Evolutionary conservation across 2,329 filamentous ascomycete species (phyloP).

Genomic region (Nemania abortiva): DNA sequence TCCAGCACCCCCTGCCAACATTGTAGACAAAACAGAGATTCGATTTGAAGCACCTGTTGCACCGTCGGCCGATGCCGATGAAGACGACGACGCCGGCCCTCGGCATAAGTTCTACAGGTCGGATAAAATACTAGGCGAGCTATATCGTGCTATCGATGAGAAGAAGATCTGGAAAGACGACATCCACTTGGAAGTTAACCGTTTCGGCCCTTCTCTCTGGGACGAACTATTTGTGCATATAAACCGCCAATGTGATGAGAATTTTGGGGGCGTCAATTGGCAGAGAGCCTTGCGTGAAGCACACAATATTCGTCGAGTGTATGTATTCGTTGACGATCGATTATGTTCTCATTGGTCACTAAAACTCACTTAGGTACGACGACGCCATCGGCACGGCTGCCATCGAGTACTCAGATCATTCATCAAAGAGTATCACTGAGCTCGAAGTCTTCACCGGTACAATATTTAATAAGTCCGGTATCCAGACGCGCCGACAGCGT

Average conservation of each 20-base stretch:
- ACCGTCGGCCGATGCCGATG: conserved; percentile 56
- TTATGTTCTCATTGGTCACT: neutral
- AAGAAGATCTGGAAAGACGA: conserved; percentile 70
- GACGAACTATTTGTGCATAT: conserved; percentile 54
- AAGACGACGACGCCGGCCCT: conserved; percentile 60
- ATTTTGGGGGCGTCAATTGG: conserved; percentile 54
- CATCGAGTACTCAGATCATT: conserved; percentile 60
- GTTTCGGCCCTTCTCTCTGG: conserved; percentile 57
- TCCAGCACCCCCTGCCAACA: conserved; percentile 58
- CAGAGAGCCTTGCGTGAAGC: conserved; percentile 54
- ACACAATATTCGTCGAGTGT: conserved; percentile 61
- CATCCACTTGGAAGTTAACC: conserved; percentile 52
- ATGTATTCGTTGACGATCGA: conserved; percentile 38
- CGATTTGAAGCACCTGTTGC: conserved; percentile 52
- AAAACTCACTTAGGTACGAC: conserved; percentile 58
- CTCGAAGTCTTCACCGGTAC: conserved; percentile 67
- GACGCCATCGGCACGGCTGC: conserved; percentile 57
- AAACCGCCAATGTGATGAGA: conserved; percentile 43
- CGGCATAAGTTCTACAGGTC: conserved; percentile 73
- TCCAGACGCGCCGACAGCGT: conserved; percentile 63
- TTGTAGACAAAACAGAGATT: conserved; percentile 61
- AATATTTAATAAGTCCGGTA: conserved; percentile 64
- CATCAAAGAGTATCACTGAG: conserved; percentile 59
- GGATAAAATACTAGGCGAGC: conserved; percentile 73
- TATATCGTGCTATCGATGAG: conserved; percentile 82